Conservation (phyloP, 768 basidiomycete genomes). For the Psilocybe azurescens region DNA sequence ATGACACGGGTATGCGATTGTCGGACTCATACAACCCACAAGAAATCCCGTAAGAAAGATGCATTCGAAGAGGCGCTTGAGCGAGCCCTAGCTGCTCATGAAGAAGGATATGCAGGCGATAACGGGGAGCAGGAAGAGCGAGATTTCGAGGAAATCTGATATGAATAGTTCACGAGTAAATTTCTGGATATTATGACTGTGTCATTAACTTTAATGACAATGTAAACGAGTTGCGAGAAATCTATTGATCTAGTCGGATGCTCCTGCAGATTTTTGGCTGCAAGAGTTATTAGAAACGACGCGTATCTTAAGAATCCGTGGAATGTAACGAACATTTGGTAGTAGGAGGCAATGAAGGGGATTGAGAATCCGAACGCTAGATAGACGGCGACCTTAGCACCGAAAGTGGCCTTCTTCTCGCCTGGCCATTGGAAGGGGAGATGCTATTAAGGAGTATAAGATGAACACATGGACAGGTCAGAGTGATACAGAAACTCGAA, state of each 20-base stretch:
- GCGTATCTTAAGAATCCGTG: not conserved
- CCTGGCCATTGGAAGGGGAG: slow-evolving; percentile 61
- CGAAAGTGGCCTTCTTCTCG: slow-evolving; percentile 55
- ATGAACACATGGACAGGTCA: slow-evolving; percentile 1
- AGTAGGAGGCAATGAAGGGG: slow-evolving; percentile 65
- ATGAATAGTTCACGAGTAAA: not conserved
- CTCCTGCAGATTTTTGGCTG: slow-evolving; percentile 50
- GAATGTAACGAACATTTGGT: slow-evolving; percentile 64
- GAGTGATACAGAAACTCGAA: slow-evolving; percentile 33
- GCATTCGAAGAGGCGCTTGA: slow-evolving; percentile 34
- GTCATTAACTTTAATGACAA: not conserved
- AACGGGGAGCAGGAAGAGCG: not conserved
- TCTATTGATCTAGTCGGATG: slow-evolving; percentile 23
- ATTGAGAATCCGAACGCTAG: slow-evolving; percentile 65
- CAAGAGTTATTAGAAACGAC: slow-evolving; percentile 7
- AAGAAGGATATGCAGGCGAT: slow-evolving; percentile 11
- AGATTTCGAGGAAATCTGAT: not conserved
- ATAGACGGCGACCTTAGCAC: slow-evolving; percentile 49
- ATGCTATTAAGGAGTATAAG: slow-evolving; percentile 41
- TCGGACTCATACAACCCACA: slow-evolving; percentile 45
- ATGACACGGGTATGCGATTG: slow-evolving; percentile 74
- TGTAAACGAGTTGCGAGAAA: not conserved
- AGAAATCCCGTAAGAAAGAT: slow-evolving; percentile 33
- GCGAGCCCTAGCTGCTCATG: slow-evolving; percentile 24
- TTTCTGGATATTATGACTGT: not conserved